Percentiles rank a stretch among this genome's conserved stretches.
Evolutionary conservation across 176 grass and related monocot species (phyloP).

Genomic region (Phyllostachys edulis): DNA sequence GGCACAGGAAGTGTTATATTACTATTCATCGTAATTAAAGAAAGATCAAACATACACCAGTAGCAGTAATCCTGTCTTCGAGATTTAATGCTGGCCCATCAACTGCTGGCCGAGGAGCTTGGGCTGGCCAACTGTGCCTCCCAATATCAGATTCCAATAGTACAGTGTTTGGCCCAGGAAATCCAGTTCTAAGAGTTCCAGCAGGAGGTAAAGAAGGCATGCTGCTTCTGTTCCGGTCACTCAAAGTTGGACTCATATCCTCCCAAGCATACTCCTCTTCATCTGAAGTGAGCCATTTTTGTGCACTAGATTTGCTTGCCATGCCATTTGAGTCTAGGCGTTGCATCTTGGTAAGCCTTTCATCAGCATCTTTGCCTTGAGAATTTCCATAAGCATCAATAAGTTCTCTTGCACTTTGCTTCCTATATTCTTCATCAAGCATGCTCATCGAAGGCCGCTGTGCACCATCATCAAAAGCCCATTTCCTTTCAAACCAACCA

Average conservation of each 20-base stretch:
- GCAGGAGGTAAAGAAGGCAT: slow-evolving; percentile 31
- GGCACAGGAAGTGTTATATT: background rate
- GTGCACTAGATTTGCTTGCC: slow-evolving; percentile 42
- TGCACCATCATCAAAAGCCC: slow-evolving; percentile 41
- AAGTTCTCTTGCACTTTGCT: slow-evolving; percentile 77
- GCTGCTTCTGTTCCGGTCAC: slow-evolving; percentile 55
- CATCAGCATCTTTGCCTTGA: slow-evolving; percentile 59
- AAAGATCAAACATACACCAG: slow-evolving; percentile 54
- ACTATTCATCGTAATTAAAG: slow-evolving; percentile 27
- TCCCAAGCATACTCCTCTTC: slow-evolving; percentile 98
- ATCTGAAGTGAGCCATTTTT: slow-evolving; percentile 80
- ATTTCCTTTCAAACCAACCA: slow-evolving; percentile 39
- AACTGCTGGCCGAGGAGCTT: slow-evolving; percentile 39
- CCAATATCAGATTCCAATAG: slow-evolving; percentile 52
- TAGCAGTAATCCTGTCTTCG: slow-evolving; percentile 57
- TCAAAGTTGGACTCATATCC: slow-evolving; percentile 95
- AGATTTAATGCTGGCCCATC: slow-evolving; percentile 45
- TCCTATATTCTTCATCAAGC: slow-evolving; percentile 65
- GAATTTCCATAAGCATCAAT: slow-evolving; percentile 97
- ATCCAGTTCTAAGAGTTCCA: slow-evolving; percentile 44
- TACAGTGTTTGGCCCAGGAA: slow-evolving; percentile 50
- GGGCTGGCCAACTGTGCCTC: slow-evolving; percentile 58
- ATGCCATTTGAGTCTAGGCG: slow-evolving; percentile 65
- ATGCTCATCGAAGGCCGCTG: slow-evolving; percentile 34
- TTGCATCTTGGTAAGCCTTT: slow-evolving; percentile 68